Conservation (phyloP, 139 green algal genomes). For the Haematococcus sp. region DNA sequence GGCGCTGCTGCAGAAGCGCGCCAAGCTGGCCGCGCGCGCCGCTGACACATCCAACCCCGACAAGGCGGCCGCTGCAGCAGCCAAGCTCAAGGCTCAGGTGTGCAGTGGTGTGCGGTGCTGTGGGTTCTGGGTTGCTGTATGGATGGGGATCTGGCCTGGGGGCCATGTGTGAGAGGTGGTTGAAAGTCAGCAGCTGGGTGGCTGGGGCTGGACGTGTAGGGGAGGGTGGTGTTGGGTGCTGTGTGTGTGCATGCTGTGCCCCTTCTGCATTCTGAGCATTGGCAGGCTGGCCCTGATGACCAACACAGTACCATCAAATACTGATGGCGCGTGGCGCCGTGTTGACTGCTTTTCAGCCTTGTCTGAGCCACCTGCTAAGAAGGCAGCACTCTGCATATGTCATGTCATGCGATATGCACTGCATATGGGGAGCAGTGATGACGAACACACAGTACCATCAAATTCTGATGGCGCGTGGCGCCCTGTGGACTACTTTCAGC, state of each 20-base stretch:
- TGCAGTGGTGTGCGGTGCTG: no score
- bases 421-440: background rate
- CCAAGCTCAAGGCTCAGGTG: background rate
- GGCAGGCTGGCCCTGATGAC: background rate
- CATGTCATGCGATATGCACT: background rate
- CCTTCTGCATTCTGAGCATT: no score
- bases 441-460: constrained; percentile 10
- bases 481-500: constrained; percentile 19
- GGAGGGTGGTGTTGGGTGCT: background rate
- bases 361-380: constrained; percentile 13
- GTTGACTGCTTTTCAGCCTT: constrained; percentile 17
- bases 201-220: background rate
- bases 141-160: no score
- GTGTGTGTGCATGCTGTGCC: no score
- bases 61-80: background rate
- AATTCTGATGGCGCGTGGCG: constrained; percentile 13
- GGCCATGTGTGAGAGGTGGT: background rate
- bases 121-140: no score
- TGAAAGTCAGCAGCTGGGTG: background rate
- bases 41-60: background rate
- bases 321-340: constrained; percentile 11
- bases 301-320: constrained; percentile 15
- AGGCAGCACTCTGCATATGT: no score
- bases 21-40: background rate
- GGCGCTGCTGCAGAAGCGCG: background rate